Conservation (phyloP, 305 asterid species). For the Coffea humblotiana region DNA sequence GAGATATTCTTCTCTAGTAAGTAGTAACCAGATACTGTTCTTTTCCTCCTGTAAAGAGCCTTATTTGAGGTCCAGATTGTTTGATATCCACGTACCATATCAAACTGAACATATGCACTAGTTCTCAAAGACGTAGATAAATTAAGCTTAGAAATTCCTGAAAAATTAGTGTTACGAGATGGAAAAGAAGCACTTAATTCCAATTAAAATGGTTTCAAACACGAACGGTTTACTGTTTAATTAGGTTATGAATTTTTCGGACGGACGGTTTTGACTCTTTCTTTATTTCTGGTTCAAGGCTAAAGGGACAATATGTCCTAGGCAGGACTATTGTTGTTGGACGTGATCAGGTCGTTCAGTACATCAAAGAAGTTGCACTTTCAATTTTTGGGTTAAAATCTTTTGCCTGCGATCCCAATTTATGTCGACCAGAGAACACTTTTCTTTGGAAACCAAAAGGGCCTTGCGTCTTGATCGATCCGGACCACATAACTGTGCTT, state of each 20-base stretch:
- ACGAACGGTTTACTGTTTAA: not conserved
- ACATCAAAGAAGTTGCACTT: constrained; percentile 1
- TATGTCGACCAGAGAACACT: not conserved
- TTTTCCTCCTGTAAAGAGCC: too few species aligned
- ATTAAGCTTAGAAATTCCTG: too few species aligned
- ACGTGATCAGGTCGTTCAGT: not conserved
- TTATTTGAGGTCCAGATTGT: too few species aligned
- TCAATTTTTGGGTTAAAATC: not conserved
- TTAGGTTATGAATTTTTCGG: not conserved
- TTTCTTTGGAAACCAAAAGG: not conserved
- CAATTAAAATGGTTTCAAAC: not conserved
- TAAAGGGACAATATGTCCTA: not conserved
- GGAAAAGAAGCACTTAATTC: too few species aligned
- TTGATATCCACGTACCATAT: too few species aligned
- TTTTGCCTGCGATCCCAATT: not conserved
- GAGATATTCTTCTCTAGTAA: too few species aligned
- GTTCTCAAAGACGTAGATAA: too few species aligned
- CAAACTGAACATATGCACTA: too few species aligned
- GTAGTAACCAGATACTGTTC: too few species aligned
- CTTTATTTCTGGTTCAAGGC: not conserved
- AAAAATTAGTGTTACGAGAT: not conserved
- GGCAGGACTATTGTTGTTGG: not conserved
- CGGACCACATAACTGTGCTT: not conserved
- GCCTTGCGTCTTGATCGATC: not conserved
- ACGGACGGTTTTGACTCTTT: not conserved